These are phyloP conservation scores for Nemania bipapillata DNA, from an alignment of 2,329 filamentous ascomycete species.

Conservation along the genomic window DNA sequence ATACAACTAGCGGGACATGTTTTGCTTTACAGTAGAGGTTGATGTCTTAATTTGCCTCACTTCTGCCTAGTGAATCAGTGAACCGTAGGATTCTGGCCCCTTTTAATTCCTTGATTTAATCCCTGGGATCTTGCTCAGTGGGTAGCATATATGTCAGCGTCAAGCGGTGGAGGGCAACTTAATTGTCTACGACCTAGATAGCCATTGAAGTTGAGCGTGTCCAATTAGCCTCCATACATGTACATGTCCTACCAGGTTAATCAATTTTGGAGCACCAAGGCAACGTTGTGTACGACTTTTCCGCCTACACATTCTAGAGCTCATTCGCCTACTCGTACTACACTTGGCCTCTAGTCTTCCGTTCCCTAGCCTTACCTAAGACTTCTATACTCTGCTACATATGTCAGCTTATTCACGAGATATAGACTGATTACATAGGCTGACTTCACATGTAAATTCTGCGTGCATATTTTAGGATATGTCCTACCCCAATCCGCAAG, in stretches of 20 bases:
- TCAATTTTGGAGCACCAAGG: background rate
- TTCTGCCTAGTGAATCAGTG: background rate
- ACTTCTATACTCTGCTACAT: background rate
- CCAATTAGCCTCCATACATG: background rate
- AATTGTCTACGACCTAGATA: background rate
- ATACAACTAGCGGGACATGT: background rate
- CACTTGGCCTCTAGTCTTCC: too few species aligned
- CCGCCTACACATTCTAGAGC: background rate
- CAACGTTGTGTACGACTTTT: background rate
- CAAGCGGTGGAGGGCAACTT: background rate
- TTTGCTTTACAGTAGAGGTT: background rate
- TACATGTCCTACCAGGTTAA: background rate
- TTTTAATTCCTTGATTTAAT: background rate
- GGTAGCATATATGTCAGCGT: background rate
- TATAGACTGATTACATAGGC: background rate
- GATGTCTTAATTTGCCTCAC: background rate
- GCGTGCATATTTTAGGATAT: background rate
- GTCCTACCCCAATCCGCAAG: constrained; percentile 17
- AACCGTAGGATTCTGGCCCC: background rate
- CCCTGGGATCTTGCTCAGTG: background rate
- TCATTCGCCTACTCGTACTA: too few species aligned
- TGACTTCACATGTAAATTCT: constrained; percentile 6
- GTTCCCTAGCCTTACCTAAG: background rate
- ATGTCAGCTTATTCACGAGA: background rate
- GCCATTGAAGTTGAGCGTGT: background rate